Conservation (phyloP, 176 grass and related monocot genomes). For the Poa annua region DNA sequence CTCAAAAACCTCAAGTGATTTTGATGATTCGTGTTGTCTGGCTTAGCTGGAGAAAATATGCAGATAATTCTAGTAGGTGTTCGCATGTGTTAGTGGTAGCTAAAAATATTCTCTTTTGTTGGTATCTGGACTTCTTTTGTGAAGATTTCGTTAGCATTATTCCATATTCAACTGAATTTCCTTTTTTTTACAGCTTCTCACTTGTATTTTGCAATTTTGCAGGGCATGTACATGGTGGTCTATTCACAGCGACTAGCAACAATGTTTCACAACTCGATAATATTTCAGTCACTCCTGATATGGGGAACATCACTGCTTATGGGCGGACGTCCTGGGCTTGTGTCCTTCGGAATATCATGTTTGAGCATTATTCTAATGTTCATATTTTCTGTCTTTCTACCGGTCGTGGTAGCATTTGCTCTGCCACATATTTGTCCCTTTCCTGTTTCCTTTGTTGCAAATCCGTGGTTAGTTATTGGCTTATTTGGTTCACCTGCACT, state of each 20-base stretch:
- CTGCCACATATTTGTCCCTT: slow-evolving; percentile 70
- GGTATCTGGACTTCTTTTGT: too few species aligned
- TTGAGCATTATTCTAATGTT: slow-evolving; percentile 80
- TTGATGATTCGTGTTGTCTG: neutral
- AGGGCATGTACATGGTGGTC: slow-evolving; percentile 97
- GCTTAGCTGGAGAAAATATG: slow-evolving; percentile 9
- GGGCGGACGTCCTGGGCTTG: slow-evolving; percentile 64
- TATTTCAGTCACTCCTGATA: slow-evolving; percentile 92
- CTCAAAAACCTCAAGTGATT: neutral
- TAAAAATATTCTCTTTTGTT: neutral
- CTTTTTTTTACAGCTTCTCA: slow-evolving; percentile 1
- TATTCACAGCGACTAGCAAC: slow-evolving; percentile 78
- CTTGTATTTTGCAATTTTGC: slow-evolving; percentile 37
- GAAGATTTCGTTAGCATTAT: neutral
- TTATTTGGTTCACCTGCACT: slow-evolving; percentile 93
- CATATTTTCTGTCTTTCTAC: slow-evolving; percentile 69
- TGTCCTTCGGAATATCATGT: slow-evolving; percentile 78
- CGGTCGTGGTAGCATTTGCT: slow-evolving; percentile 67
- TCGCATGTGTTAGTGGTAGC: neutral
- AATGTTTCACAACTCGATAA: slow-evolving; percentile 89
- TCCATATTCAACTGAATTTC: slow-evolving; percentile 11
- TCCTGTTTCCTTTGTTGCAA: slow-evolving; percentile 76
- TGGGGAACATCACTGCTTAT: slow-evolving; percentile 87
- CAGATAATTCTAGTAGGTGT: slow-evolving; percentile 16
- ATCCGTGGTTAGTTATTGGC: slow-evolving; percentile 82